Evolutionary conservation across 768 basidiomycete species (phyloP).

Genomic region (Amanita rubescens): DNA sequence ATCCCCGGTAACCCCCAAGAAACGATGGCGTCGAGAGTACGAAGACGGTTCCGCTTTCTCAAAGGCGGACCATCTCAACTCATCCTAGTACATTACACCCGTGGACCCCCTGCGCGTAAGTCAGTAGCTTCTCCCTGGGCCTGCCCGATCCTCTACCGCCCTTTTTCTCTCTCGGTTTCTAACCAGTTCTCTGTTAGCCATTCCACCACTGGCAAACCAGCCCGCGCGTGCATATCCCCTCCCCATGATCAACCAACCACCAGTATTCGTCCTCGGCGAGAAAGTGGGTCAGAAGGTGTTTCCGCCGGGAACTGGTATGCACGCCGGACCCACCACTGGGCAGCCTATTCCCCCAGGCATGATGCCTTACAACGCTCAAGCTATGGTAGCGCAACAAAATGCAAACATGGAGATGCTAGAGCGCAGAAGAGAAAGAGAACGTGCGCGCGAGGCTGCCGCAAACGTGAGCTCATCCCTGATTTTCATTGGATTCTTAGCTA

Average conservation of each 20-base stretch:
- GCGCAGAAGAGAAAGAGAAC: conserved; percentile 53
- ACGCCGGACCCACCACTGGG: conserved; percentile 15
- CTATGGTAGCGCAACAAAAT: conserved; percentile 68
- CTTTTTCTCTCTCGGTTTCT: not conserved
- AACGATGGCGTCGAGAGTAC: conserved; percentile 53
- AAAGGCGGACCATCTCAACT: conserved; percentile 71
- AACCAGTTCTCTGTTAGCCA: conserved; percentile 31
- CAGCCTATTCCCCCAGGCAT: conserved; percentile 21
- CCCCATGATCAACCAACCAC: conserved; percentile 54
- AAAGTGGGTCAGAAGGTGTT: conserved; percentile 64
- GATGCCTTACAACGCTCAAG: conserved; percentile 43
- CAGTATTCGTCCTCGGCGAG: conserved; percentile 66
- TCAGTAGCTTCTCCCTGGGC: conserved; percentile 14
- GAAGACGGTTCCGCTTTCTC: conserved; percentile 62
- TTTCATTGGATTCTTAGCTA: not conserved
- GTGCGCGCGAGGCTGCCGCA: conserved; percentile 29
- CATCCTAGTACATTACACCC: conserved; percentile 70
- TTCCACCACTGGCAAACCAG: conserved; percentile 50
- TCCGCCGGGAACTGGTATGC: conserved; percentile 27
- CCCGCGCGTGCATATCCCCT: conserved; percentile 70
- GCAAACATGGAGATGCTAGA: conserved; percentile 67
- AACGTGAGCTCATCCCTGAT: not conserved
- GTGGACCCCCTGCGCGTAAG: conserved; percentile 58
- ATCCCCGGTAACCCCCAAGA: conserved; percentile 55
- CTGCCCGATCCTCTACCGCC: not conserved